Evolutionary conservation across 2,329 filamentous ascomycete genomes (phyloP).

Genomic region (Coniella lustricola): DNA sequence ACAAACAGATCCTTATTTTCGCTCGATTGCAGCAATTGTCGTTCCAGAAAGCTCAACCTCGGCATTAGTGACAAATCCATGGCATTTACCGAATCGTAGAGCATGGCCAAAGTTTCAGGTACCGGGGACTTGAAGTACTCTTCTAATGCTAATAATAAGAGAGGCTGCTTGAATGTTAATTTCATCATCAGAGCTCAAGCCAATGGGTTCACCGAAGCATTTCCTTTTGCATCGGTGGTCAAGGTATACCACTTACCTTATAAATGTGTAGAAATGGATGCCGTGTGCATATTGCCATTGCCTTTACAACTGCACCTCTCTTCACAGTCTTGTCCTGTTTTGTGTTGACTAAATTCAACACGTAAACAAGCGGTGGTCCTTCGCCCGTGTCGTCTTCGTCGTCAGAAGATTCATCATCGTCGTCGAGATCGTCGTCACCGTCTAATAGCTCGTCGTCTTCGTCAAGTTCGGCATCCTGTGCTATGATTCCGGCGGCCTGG

Average conservation of each 20-base stretch:
- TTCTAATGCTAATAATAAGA: constrained; percentile 83
- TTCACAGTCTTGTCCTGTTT: constrained; percentile 92
- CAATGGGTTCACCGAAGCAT: too few species aligned
- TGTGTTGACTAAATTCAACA: constrained; percentile 94
- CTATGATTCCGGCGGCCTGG: constrained; percentile 40
- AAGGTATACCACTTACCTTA: constrained; percentile 47
- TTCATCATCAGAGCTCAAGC: constrained; percentile 18
- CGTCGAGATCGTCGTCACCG: constrained; percentile 40
- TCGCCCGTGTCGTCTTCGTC: constrained; percentile 65
- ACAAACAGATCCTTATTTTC: constrained; percentile 95
- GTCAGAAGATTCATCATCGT: constrained; percentile 46
- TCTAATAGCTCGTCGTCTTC: constrained; percentile 33
- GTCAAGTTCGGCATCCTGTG: constrained; percentile 41
- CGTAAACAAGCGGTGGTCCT: constrained; percentile 90
- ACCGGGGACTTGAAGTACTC: constrained; percentile 94
- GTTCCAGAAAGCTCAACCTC: constrained; percentile 72
- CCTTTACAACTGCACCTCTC: constrained; percentile 90
- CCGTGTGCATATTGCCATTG: constrained; percentile 97
- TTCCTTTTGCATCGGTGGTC: too few species aligned
- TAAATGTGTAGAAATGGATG: constrained; percentile 99
- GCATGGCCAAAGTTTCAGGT: constrained; percentile 75
- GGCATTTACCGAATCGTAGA: constrained; percentile 88
- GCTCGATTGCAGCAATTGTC: constrained; percentile 77
- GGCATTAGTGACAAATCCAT: constrained; percentile 98
- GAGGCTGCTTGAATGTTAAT: constrained; percentile 50